phyloP scores from a whole-genome alignment of 2,329 filamentous ascomycete genomes.

The Pseudohalonectria lignicola region DNA sequence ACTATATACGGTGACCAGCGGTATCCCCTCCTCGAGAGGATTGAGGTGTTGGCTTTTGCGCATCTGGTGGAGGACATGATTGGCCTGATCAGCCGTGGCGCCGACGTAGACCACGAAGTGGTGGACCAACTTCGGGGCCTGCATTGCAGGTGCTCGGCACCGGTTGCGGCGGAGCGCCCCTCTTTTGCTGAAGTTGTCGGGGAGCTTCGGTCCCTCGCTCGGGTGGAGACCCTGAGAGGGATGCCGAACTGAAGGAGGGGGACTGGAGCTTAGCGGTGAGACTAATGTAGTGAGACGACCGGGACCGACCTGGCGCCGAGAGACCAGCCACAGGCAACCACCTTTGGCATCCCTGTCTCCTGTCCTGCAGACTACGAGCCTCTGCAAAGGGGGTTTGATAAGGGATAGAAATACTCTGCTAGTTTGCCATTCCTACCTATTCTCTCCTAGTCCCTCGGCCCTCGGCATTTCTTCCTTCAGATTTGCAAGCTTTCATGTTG shows the following conservation, averaged over 20 bases:
- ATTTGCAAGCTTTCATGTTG: too few relatives aligned
- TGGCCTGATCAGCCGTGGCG: slow-evolving; percentile 15
- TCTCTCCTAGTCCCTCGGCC: too few relatives aligned
- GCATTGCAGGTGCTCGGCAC: slow-evolving; percentile 15
- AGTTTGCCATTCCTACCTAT: too few relatives aligned
- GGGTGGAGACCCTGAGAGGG: slow-evolving; percentile 11
- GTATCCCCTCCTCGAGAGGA: slow-evolving; percentile 20
- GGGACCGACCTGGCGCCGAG: too few relatives aligned
- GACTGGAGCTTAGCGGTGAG: too few relatives aligned
- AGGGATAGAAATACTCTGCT: too few relatives aligned
- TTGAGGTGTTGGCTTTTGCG: slow-evolving; percentile 36
- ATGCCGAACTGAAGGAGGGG: slow-evolving; percentile 10
- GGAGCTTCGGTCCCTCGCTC: slow-evolving; percentile 10
- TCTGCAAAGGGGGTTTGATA: too few relatives aligned
- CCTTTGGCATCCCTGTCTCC: too few relatives aligned
- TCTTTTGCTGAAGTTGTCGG: slow-evolving; percentile 18
- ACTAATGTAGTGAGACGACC: too few relatives aligned
- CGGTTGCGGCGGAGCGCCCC: slow-evolving; percentile 16
- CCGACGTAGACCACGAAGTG: slow-evolving; percentile 2
- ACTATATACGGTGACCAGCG: slow-evolving; percentile 25
- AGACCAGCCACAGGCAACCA: too few relatives aligned
- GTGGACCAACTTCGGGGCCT: slow-evolving; percentile 14
- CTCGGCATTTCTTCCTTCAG: too few relatives aligned
- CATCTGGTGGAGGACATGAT: slow-evolving; percentile 33
- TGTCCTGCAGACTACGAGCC: too few relatives aligned